Evolutionary conservation across 2,329 filamentous ascomycete genomes (phyloP).

Genomic region (Aspergillus quadrilineatus): DNA sequence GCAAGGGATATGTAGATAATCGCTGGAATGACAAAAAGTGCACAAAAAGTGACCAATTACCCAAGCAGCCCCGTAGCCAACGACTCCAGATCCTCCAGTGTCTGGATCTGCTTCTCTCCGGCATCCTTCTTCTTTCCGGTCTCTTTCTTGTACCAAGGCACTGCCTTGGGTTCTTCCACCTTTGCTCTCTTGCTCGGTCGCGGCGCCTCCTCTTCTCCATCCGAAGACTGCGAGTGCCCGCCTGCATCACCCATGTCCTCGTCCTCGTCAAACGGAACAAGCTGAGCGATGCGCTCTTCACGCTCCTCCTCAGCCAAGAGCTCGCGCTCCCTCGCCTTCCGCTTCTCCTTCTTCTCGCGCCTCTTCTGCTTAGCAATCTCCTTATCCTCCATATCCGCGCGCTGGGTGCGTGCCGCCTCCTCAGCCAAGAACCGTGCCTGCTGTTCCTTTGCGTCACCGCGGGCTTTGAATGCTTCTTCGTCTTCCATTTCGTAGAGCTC

Average conservation of each 20-base stretch:
- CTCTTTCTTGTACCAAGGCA: constrained; percentile 26
- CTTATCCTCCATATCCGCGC: constrained; percentile 82
- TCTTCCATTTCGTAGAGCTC: constrained; percentile 84
- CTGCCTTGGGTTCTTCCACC: constrained; percentile 33
- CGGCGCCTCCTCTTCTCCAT: constrained; percentile 25
- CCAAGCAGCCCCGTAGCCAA: constrained; percentile 46
- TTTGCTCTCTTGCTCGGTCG: constrained; percentile 43
- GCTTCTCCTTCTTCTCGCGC: constrained; percentile 49
- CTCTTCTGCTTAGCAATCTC: constrained; percentile 72
- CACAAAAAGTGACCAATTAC: constrained; percentile 21
- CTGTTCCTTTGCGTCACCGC: constrained; percentile 74
- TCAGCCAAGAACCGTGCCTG: constrained; percentile 73
- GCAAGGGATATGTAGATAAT: background rate
- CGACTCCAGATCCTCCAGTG: constrained; percentile 49
- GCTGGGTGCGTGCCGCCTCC: constrained; percentile 68
- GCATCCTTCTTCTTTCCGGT: constrained; percentile 24
- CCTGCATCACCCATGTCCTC: constrained; percentile 5
- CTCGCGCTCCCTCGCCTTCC: constrained; percentile 41
- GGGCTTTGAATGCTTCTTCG: constrained; percentile 74
- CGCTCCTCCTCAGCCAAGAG: constrained; percentile 29
- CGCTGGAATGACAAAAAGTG: constrained; percentile 2
- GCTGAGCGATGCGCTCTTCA: constrained; percentile 31
- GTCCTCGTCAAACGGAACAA: constrained; percentile 32
- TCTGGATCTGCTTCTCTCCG: constrained; percentile 35
- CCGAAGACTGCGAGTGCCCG: constrained; percentile 23